These are phyloP conservation scores for Metschnikowia chrysomelidarum DNA, from an alignment of 805 yeast species.

Conservation along the genomic window DNA sequence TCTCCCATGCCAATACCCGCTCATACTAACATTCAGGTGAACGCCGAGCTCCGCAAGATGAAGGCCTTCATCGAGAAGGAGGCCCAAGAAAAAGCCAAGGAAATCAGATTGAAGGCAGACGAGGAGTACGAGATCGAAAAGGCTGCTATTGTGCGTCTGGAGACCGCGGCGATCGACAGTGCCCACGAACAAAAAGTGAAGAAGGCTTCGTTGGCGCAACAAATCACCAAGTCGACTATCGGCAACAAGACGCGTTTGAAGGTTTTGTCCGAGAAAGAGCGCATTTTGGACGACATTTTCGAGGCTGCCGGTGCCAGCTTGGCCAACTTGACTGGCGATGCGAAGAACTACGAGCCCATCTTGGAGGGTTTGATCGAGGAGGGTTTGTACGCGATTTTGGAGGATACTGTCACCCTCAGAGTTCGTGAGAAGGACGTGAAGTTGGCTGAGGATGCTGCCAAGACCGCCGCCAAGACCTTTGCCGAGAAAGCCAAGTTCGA, in stretches of 20 bases:
- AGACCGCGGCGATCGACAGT: conserved; percentile 83
- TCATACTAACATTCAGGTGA: conserved; percentile 53
- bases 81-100: conserved; percentile 98
- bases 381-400: conserved; percentile 67
- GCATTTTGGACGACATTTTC: conserved; percentile 71
- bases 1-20: too few species aligned
- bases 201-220: conserved; percentile 90
- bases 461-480: conserved; percentile 60
- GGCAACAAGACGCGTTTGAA: conserved; percentile 94
- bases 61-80: conserved; percentile 98
- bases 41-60: conserved; percentile 95
- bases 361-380: conserved; percentile 81
- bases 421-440: conserved; percentile 66
- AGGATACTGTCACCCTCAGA: conserved; percentile 58
- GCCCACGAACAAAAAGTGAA: conserved; percentile 78
- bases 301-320: conserved; percentile 65
- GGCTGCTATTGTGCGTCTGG: conserved; percentile 90
- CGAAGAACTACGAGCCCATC: conserved; percentile 61
- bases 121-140: conserved; percentile 98
- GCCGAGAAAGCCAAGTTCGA: conserved; percentile 59
- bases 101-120: conserved; percentile 91
- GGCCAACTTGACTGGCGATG: conserved; percentile 53
- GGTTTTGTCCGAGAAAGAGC: conserved; percentile 78
- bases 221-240: conserved; percentile 91
- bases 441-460: conserved; percentile 58